Percentiles rank a stretch among this genome's conserved stretches.
These are phyloP conservation scores for Bifiguratus adelaidae DNA, from an alignment of 192 early-diverging fungal species.

Conservation along the genomic window DNA sequence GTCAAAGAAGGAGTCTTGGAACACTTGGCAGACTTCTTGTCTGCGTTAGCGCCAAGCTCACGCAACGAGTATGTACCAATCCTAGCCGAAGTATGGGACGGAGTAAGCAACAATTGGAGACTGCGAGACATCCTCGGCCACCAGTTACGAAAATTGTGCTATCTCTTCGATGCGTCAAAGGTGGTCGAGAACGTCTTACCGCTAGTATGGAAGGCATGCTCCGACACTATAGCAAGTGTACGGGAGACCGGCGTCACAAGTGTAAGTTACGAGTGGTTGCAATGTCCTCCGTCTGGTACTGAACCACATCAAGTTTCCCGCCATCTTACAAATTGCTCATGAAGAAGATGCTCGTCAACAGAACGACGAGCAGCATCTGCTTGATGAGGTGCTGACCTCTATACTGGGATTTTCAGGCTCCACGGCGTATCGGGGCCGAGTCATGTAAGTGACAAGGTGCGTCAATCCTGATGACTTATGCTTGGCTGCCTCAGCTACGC, in stretches of 20 bases:
- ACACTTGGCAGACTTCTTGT: conserved; percentile 53
- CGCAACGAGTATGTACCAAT: conserved; percentile 56
- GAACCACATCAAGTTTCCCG: conserved; percentile 19
- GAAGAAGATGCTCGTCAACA: conserved; percentile 15
- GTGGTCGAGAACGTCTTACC: conserved; percentile 59
- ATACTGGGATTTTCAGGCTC: conserved; percentile 29
- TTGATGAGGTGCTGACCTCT: conserved; percentile 23
- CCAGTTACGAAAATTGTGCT: conserved; percentile 52
- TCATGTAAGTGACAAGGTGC: conserved; percentile 34
- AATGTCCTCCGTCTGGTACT: not conserved
- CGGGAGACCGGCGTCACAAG: conserved; percentile 35
- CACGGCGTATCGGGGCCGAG: conserved; percentile 36
- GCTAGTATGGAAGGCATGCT: conserved; percentile 41
- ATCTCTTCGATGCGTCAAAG: conserved; percentile 42
- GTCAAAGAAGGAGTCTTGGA: conserved; percentile 62
- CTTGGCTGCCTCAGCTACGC: conserved; percentile 41
- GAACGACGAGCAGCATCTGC: conserved; percentile 14
- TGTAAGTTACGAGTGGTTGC: conserved; percentile 13
- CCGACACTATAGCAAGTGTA: conserved; percentile 39
- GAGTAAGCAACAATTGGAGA: conserved; percentile 62
- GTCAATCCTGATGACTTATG: conserved; percentile 25
- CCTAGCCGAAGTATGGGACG: conserved; percentile 53
- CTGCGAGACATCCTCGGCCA: conserved; percentile 56
- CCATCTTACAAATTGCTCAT: conserved; percentile 21
- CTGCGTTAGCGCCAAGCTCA: conserved; percentile 42